phyloP scores from a whole-genome alignment of 1,284 basidiomycete genomes.

The Termitomyces sp. region DNA sequence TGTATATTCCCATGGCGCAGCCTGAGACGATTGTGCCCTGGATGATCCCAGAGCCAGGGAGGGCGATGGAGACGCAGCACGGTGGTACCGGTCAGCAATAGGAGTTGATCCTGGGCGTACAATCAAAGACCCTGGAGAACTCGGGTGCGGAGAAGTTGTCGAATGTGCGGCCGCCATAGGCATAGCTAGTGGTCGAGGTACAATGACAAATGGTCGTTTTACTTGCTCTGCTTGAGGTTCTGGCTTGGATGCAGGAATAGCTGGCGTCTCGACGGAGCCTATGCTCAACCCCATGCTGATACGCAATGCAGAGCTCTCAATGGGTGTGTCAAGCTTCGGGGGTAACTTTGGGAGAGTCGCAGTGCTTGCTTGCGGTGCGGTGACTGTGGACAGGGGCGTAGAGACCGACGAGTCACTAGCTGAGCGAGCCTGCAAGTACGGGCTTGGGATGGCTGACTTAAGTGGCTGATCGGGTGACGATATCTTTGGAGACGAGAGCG shows the following conservation, averaged over 20 bases:
- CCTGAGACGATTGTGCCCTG: slow-evolving; percentile 24
- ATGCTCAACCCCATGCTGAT: slow-evolving; percentile 36
- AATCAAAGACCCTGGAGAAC: slow-evolving; percentile 5
- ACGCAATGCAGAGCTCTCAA: slow-evolving; percentile 42
- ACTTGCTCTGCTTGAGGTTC: not conserved
- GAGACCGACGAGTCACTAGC: slow-evolving; percentile 43
- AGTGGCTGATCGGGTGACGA: slow-evolving; percentile 11
- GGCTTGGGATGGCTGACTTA: slow-evolving; percentile 28
- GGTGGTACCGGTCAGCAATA: slow-evolving; percentile 43
- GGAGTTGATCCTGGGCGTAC: slow-evolving; percentile 30
- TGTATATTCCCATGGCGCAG: slow-evolving; percentile 12
- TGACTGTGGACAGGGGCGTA: slow-evolving; percentile 39
- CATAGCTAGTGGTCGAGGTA: slow-evolving; percentile 18
- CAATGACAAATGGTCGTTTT: not conserved
- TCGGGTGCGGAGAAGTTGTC: not conserved
- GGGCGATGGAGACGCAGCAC: slow-evolving; percentile 17
- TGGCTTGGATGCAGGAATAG: slow-evolving; percentile 10
- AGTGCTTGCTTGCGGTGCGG: slow-evolving; percentile 38
- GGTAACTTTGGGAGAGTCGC: slow-evolving; percentile 29
- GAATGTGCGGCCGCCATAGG: slow-evolving; percentile 15
- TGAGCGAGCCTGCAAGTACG: slow-evolving; percentile 29
- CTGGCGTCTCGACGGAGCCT: slow-evolving; percentile 24
- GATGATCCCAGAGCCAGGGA: slow-evolving; percentile 27
- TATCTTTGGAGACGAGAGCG: slow-evolving; percentile 23
- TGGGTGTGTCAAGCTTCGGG: slow-evolving; percentile 46